Conservation (phyloP, 2,329 filamentous ascomycete genomes). For the Metarhizium sp. region DNA sequence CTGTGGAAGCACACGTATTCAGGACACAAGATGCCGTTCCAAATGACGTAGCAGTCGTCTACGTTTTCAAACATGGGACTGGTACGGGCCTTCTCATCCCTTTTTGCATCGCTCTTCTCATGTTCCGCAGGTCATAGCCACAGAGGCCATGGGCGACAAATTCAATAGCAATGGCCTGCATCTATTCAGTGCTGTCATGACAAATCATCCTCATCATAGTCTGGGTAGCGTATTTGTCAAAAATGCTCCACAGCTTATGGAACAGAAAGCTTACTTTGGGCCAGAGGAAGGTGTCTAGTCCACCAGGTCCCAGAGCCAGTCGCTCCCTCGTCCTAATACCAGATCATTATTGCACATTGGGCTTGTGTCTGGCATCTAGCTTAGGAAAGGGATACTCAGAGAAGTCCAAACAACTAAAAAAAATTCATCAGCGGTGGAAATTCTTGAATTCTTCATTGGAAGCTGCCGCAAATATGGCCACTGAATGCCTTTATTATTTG, state of each 20-base stretch:
- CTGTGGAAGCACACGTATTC: no score
- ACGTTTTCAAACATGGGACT: no score
- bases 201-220: constrained; percentile 52
- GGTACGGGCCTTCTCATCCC: no score
- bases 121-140: constrained; percentile 48
- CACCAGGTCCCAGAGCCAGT: background rate
- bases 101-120: constrained; percentile 19
- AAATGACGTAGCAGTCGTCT: no score
- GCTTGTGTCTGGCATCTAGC: constrained; percentile 3
- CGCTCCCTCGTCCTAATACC: background rate
- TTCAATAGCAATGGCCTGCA: constrained; percentile 49
- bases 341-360: constrained; percentile 1
- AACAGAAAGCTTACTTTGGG: constrained; percentile 59
- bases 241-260: constrained; percentile 62
- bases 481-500: background rate
- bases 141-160: constrained; percentile 48
- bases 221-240: constrained; percentile 59
- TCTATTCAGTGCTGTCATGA: constrained; percentile 59
- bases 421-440: background rate
- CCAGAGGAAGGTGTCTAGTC: constrained; percentile 44
- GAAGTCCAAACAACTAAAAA: background rate
- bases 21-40: no score
- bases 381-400: background rate
- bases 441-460: background rate
- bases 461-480: background rate